Percentiles rank a stretch among this genome's conserved stretches.
Evolutionary conservation across 805 yeast species (phyloP).

Genomic region (Ogataea ramenticola): DNA sequence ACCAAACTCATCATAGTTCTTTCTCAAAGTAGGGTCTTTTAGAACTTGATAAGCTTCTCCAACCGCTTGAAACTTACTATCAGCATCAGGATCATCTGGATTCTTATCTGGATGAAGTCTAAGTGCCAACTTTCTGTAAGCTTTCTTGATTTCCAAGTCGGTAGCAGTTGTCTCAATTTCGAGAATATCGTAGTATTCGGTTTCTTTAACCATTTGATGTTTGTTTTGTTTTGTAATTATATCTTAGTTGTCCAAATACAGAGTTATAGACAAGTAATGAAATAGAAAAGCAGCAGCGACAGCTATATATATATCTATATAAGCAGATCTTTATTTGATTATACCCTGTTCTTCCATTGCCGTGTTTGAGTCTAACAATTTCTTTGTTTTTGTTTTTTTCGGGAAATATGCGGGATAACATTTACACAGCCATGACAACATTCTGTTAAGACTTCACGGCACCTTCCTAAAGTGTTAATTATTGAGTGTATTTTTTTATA

Average conservation of each 20-base stretch:
- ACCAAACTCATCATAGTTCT: conserved; percentile 69
- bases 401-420: no score
- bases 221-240: background rate
- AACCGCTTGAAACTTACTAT: conserved; percentile 56
- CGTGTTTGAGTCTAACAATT: no score
- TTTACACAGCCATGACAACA: no score
- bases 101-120: conserved; percentile 79
- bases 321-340: no score
- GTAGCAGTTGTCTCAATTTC: conserved; percentile 53
- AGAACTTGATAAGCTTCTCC: conserved; percentile 74
- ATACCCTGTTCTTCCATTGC: no score
- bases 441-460: no score
- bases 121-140: conserved; percentile 70
- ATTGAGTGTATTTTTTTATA: no score
- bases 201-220: conserved; percentile 62
- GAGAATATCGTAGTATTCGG: conserved; percentile 62
- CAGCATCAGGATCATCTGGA: conserved; percentile 69
- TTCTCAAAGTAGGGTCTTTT: conserved; percentile 55
- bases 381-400: no score
- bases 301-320: no score
- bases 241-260: no score
- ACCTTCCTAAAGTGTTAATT: no score
- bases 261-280: background rate
- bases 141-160: conserved; percentile 65
- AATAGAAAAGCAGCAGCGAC: no score